phyloP scores from a whole-genome alignment of 176 grass and related monocot genomes.

The Phoenix roebelenii region DNA sequence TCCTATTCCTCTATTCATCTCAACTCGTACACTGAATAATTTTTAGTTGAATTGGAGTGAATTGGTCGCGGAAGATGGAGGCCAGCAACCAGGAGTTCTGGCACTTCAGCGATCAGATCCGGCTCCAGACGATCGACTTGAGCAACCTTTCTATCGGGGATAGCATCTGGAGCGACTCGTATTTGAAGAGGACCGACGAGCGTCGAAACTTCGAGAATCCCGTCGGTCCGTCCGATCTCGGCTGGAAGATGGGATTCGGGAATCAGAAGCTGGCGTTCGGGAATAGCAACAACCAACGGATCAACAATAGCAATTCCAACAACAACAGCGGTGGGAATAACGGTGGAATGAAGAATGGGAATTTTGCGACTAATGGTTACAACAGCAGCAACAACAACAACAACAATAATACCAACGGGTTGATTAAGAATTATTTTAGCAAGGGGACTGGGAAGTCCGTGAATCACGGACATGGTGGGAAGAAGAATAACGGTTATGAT shows the following conservation, averaged over 20 bases:
- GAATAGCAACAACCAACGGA: background rate
- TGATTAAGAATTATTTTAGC: constrained; percentile 89
- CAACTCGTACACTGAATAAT: no score
- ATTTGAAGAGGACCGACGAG: constrained; percentile 14
- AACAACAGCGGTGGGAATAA: background rate
- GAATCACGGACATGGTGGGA: constrained; percentile 10
- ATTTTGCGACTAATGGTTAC: background rate
- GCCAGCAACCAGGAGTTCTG: constrained; percentile 36
- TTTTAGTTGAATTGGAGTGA: background rate
- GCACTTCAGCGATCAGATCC: constrained; percentile 94
- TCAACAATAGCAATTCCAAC: constrained; percentile 13
- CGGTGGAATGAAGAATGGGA: constrained; percentile 21
- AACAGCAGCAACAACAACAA: background rate
- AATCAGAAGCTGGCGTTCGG: constrained; percentile 76
- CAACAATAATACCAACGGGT: constrained; percentile 17
- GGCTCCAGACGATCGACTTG: constrained; percentile 63
- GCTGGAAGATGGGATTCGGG: constrained; percentile 7
- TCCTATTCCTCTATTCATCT: no score
- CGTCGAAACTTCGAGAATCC: constrained; percentile 23
- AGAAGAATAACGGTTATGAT: constrained; percentile 16
- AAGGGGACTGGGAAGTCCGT: constrained; percentile 54
- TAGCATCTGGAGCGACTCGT: constrained; percentile 63
- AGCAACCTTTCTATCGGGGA: constrained; percentile 69
- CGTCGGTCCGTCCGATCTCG: constrained; percentile 14
- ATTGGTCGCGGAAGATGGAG: no score